Conservation (phyloP, 495 filamentous ascomycete genomes). For the Penicillium arizonense region DNA sequence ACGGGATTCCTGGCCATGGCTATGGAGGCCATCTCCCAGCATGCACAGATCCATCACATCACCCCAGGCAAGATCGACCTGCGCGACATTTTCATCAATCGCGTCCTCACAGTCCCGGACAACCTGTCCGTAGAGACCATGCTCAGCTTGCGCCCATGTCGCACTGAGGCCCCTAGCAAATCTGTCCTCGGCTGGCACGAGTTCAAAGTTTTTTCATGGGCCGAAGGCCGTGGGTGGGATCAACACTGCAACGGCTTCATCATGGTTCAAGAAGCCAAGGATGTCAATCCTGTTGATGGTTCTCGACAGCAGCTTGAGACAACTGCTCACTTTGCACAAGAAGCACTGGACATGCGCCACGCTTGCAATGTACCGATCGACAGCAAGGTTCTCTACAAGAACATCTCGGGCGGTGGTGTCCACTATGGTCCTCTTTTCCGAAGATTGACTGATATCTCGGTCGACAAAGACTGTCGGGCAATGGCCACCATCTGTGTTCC, state of each 20-base stretch:
- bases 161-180: slow-evolving; percentile 18
- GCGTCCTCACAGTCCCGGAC: slow-evolving; percentile 37
- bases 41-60: slow-evolving; percentile 30
- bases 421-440: slow-evolving; percentile 37
- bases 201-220: slow-evolving; percentile 39
- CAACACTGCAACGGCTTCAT: slow-evolving; percentile 43
- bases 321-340: background rate
- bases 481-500: slow-evolving; percentile 36
- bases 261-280: slow-evolving; percentile 23
- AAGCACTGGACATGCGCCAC: slow-evolving; percentile 2
- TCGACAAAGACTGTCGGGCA: slow-evolving; percentile 9
- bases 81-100: slow-evolving; percentile 40
- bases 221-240: slow-evolving; percentile 33
- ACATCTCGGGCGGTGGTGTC: slow-evolving; percentile 26
- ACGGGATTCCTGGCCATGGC: slow-evolving; percentile 53
- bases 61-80: slow-evolving; percentile 22
- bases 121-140: slow-evolving; percentile 31
- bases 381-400: slow-evolving; percentile 16
- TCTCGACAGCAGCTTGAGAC: slow-evolving; percentile 5
- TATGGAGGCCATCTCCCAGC: slow-evolving; percentile 47
- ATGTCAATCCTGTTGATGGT: slow-evolving; percentile 29
- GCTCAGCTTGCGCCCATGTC: slow-evolving; percentile 21
- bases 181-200: slow-evolving; percentile 42
- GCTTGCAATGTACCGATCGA: slow-evolving; percentile 14
- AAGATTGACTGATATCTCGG: slow-evolving; percentile 27